These are phyloP conservation scores for Adansonia madagascariensis DNA, from an alignment of 441 rosid genomes.

Conservation along the genomic window DNA sequence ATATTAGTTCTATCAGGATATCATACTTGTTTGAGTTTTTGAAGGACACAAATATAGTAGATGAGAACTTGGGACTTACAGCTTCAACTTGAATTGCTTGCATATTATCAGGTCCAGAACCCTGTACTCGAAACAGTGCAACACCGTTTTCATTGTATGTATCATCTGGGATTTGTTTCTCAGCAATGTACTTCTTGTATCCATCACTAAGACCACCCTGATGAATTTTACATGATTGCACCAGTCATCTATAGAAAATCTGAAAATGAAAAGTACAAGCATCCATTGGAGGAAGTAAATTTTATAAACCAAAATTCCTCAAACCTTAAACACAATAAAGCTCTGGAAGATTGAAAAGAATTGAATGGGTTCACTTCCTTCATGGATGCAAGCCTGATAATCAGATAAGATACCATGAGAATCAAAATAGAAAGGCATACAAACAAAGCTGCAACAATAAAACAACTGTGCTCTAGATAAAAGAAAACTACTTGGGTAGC, in stretches of 20 bases:
- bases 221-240: constrained; percentile 31
- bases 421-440: not conserved
- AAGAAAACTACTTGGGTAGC: constrained; percentile 69
- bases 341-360: too few relatives aligned
- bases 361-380: too few relatives aligned
- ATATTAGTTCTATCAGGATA: constrained; percentile 19
- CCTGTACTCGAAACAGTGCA: constrained; percentile 89
- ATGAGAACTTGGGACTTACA: constrained; percentile 50
- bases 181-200: constrained; percentile 72
- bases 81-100: constrained; percentile 97
- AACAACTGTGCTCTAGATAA: constrained; percentile 22
- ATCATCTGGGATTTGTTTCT: constrained; percentile 71
- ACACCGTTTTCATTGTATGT: constrained; percentile 73
- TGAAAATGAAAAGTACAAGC: constrained; percentile 12
- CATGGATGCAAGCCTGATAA: too few relatives aligned
- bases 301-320: too few relatives aligned
- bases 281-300: not conserved
- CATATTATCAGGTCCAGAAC: constrained; percentile 98
- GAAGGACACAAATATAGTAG: not conserved
- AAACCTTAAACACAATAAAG: too few relatives aligned
- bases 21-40: not conserved
- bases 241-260: constrained; percentile 20
- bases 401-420: constrained; percentile 24
- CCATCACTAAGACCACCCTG: constrained; percentile 91
- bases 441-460: constrained; percentile 23